Evolutionary conservation across 257 asterid species (phyloP).

Genomic region (Fraxinus excelsior): DNA sequence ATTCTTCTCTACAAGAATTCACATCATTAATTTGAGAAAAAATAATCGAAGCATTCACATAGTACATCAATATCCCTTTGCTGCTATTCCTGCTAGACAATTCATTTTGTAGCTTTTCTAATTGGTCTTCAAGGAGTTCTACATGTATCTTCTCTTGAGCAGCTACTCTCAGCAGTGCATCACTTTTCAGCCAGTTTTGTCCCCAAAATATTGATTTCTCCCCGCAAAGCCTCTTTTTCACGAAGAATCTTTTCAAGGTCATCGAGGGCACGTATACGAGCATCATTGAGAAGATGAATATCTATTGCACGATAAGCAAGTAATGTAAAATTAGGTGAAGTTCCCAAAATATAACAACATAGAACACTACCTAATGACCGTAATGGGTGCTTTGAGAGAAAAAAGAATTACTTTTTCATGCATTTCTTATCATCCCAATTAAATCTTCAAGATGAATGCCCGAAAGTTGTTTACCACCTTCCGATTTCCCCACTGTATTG

Average conservation of each 20-base stretch:
- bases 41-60: no score
- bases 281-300: conserved; percentile 79
- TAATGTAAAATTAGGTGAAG: conserved; percentile 10
- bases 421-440: conserved; percentile 82
- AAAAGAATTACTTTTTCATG: conserved; percentile 68
- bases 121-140: conserved; percentile 68
- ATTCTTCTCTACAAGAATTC: no score
- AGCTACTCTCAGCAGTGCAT: conserved; percentile 75
- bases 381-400: conserved; percentile 9
- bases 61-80: no score
- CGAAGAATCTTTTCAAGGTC: conserved; percentile 64
- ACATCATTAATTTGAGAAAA: no score
- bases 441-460: conserved; percentile 61
- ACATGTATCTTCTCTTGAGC: conserved; percentile 77
- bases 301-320: conserved; percentile 42
- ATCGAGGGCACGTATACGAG: conserved; percentile 74
- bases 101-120: conserved; percentile 65
- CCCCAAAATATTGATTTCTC: conserved; percentile 72
- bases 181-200: conserved; percentile 85
- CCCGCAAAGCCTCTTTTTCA: conserved; percentile 84
- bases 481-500: conserved; percentile 24
- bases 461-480: conserved; percentile 52
- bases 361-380: neutral
- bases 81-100: conserved; percentile 51
- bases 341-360: conserved; percentile 20